phyloP scores from a whole-genome alignment of 768 basidiomycete species.

The Suillus fuscotomentosus region DNA sequence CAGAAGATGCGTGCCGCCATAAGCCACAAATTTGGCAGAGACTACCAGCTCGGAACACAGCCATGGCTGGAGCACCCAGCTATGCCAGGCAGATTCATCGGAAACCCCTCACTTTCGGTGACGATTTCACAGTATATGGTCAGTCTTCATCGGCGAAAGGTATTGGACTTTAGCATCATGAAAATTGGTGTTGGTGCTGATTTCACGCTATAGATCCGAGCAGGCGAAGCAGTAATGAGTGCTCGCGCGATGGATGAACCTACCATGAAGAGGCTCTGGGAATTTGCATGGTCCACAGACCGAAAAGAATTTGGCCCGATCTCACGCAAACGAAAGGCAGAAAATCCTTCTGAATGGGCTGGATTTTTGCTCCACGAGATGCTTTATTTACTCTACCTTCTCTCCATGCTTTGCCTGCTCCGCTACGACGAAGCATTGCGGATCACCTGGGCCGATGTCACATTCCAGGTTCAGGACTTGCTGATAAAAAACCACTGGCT shows the following conservation, averaged over 20 bases:
- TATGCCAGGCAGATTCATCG: conserved; percentile 17
- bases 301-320: conserved; percentile 11
- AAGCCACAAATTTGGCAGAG: conserved; percentile 29
- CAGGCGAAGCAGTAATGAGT: conserved; percentile 27
- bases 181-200: background rate
- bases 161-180: background rate
- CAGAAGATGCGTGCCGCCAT: conserved; percentile 36
- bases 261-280: conserved; percentile 20
- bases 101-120: conserved; percentile 31
- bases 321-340: conserved; percentile 6
- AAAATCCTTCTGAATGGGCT: conserved; percentile 20
- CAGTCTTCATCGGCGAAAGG: conserved; percentile 24
- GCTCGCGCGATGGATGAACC: conserved; percentile 28
- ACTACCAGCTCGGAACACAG: conserved; percentile 21
- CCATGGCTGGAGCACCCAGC: conserved; percentile 29
- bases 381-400: conserved; percentile 30
- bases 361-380: conserved; percentile 22
- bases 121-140: conserved; percentile 29
- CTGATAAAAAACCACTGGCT: conserved; percentile 6
- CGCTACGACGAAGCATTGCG: conserved; percentile 35
- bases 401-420: conserved; percentile 34
- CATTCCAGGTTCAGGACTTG: conserved; percentile 1
- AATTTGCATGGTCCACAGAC: conserved; percentile 24
- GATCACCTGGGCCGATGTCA: conserved; percentile 27
- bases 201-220: conserved; percentile 5